phyloP scores from a whole-genome alignment of 2,329 filamentous ascomycete genomes.

The Gnomoniopsis sp. region DNA sequence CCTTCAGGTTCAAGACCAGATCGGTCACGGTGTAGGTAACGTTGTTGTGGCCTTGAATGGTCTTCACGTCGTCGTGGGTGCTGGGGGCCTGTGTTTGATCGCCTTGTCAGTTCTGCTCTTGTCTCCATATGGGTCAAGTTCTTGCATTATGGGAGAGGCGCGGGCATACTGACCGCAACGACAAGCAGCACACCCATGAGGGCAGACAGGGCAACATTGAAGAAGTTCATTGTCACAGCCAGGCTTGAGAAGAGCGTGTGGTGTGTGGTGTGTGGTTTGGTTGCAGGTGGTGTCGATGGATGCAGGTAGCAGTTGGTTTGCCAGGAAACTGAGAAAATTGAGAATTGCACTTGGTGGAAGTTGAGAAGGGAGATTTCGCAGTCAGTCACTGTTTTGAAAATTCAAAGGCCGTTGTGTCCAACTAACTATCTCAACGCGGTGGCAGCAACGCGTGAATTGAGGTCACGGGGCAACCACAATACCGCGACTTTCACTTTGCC shows the following conservation, averaged over 20 bases:
- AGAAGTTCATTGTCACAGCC: not conserved
- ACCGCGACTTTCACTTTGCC: too few relatives aligned
- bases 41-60: not conserved
- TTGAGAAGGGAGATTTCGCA: too few relatives aligned
- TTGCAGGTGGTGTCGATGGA: too few relatives aligned
- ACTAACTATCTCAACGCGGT: too few relatives aligned
- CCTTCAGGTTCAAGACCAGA: not conserved
- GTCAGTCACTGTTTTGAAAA: too few relatives aligned
- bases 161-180: not conserved
- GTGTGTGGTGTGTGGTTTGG: not conserved
- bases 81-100: not conserved
- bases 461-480: too few relatives aligned
- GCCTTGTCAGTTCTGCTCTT: not conserved
- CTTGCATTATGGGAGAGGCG: not conserved
- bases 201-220: not conserved
- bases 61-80: not conserved
- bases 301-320: not conserved
- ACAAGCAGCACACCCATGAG: slow-evolving; percentile 3
- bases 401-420: too few relatives aligned
- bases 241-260: too few relatives aligned
- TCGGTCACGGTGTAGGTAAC: not conserved
- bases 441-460: too few relatives aligned
- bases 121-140: not conserved
- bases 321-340: too few relatives aligned
- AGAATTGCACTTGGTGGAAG: too few relatives aligned